Percentiles rank a stretch among this genome's conserved stretches.
phyloP scores from a whole-genome alignment of 768 basidiomycete genomes.

The Suillus weaverae region DNA sequence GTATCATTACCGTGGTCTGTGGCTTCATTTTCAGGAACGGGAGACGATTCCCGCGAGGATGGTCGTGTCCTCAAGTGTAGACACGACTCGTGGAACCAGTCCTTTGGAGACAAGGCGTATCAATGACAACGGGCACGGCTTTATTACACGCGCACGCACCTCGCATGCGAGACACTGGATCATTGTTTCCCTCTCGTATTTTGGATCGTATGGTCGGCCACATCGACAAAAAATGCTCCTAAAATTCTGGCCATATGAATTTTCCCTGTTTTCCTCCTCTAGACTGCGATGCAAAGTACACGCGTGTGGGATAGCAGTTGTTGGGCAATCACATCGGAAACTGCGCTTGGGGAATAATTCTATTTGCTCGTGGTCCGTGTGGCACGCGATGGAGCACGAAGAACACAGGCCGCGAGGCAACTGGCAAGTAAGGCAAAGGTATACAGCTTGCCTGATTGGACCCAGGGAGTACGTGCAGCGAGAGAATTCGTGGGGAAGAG shows the following conservation, averaged over 20 bases:
- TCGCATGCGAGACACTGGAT: conserved; percentile 86
- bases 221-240: conserved; percentile 73
- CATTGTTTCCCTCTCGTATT: conserved; percentile 80
- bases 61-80: conserved; percentile 75
- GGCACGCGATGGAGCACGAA: conserved; percentile 85
- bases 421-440: conserved; percentile 77
- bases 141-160: conserved; percentile 38
- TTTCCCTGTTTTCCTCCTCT: conserved; percentile 58
- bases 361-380: conserved; percentile 82
- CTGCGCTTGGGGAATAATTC: conserved; percentile 85
- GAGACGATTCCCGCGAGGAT: conserved; percentile 42
- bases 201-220: conserved; percentile 66
- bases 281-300: conserved; percentile 60
- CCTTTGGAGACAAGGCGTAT: conserved; percentile 41
- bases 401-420: conserved; percentile 71
- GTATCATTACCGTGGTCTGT: conserved; percentile 32
- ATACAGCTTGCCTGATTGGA: conserved; percentile 71
- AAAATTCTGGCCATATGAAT: conserved; percentile 78
- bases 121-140: conserved; percentile 4
- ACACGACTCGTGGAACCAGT: conserved; percentile 92
- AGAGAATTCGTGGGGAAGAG: conserved; percentile 61
- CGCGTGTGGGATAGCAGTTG: conserved; percentile 52
- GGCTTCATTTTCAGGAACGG: conserved; percentile 15
- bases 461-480: conserved; percentile 65
- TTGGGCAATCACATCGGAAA: conserved; percentile 87